Percentiles rank a stretch among this genome's conserved stretches.
These are phyloP conservation scores for Backusella luteola DNA, from an alignment of 192 early-diverging fungal species.

Conservation along the genomic window DNA sequence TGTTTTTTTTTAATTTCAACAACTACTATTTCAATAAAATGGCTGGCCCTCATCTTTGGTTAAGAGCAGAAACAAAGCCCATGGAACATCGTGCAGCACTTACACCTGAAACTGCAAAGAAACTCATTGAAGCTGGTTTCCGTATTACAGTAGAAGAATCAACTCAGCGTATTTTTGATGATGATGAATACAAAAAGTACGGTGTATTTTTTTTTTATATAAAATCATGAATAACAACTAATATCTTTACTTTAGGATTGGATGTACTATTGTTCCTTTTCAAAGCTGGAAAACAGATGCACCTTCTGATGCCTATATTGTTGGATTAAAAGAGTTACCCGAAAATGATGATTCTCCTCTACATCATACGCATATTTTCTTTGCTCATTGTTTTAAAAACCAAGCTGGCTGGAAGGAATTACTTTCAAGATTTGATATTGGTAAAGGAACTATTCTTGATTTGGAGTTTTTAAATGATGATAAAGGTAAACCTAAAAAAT, in stretches of 20 bases:
- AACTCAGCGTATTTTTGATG: constrained; percentile 81
- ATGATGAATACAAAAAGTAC: constrained; percentile 80
- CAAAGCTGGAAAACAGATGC: constrained; percentile 82
- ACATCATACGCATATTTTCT: constrained; percentile 93
- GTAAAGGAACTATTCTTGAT: constrained; percentile 85
- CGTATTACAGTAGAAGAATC: constrained; percentile 87
- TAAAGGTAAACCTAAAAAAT: constrained; percentile 37
- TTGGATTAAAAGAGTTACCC: constrained; percentile 95
- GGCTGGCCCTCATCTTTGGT: constrained; percentile 70
- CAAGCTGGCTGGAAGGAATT: constrained; percentile 96
- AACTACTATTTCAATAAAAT: constrained; percentile 10
- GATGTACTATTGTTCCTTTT: constrained; percentile 73
- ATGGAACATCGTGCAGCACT: constrained; percentile 93
- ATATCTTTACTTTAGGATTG: constrained; percentile 44
- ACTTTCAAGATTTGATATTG: constrained; percentile 76
- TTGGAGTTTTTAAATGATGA: constrained; percentile 91
- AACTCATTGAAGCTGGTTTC: constrained; percentile 77
- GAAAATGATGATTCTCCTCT: constrained; percentile 89
- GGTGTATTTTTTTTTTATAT: background rate
- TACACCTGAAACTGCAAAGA: constrained; percentile 80
- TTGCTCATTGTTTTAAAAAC: constrained; percentile 97
- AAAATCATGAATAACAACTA: background rate
- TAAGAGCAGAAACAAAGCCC: constrained; percentile 96
- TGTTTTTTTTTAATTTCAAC: background rate
- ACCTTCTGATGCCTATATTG: constrained; percentile 87